These are phyloP conservation scores for Tulasnella sp. DNA, from an alignment of 768 basidiomycete genomes.

Conservation along the genomic window DNA sequence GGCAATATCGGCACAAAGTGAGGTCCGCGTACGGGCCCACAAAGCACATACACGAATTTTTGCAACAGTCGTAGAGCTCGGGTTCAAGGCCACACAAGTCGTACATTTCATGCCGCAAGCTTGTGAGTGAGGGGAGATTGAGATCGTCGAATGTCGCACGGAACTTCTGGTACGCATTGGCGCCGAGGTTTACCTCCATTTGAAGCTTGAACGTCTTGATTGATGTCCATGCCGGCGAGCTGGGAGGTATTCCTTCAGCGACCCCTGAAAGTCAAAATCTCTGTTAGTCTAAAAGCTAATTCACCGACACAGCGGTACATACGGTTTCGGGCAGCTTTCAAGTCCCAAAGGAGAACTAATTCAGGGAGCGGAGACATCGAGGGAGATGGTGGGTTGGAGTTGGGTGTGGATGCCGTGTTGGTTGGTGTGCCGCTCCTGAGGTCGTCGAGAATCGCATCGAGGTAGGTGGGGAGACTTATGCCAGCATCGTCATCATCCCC, in stretches of 20 bases:
- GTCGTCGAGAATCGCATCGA: no score
- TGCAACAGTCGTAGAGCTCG: constrained; percentile 4
- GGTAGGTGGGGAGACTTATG: no score
- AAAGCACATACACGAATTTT: not conserved
- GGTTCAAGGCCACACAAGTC: not conserved
- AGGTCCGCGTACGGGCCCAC: not conserved
- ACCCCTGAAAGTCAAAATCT: not conserved
- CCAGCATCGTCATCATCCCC: no score
- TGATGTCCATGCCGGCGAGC: not conserved
- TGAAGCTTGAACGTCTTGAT: constrained; percentile 8
- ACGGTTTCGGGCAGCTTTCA: not conserved
- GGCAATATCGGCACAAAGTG: not conserved
- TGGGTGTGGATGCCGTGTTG: not conserved
- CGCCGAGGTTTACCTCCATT: not conserved
- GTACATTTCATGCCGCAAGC: not conserved
- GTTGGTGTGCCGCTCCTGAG: not conserved
- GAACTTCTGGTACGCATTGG: not conserved
- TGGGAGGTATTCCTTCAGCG: not conserved
- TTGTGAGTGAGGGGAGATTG: not conserved
- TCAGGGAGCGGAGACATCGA: not conserved
- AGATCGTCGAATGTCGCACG: not conserved
- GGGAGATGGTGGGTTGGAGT: not conserved
- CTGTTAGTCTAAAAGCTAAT: not conserved
- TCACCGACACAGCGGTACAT: not conserved
- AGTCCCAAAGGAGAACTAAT: not conserved